Conservation (phyloP, 2,329 filamentous ascomycete species). For the Paramyrothecium sp. region DNA sequence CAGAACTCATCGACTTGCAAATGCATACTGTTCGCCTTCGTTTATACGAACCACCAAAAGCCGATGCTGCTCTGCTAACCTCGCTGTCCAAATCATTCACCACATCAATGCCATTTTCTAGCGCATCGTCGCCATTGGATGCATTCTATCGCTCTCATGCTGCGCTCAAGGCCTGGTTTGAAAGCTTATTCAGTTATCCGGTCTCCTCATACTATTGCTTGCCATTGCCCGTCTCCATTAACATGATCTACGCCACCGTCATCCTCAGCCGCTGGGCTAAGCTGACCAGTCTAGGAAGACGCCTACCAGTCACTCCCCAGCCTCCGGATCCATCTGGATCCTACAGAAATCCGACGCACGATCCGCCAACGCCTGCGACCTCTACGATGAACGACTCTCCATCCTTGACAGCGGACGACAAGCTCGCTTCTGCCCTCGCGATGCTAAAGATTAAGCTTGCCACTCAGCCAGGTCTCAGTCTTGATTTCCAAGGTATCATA, state of each 20-base stretch:
- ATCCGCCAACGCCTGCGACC: neutral
- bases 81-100: conserved; percentile 43
- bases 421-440: neutral
- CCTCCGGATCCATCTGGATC: neutral
- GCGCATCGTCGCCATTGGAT: conserved; percentile 43
- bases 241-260: conserved; percentile 47
- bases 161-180: conserved; percentile 48
- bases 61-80: conserved; percentile 37
- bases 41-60: conserved; percentile 45
- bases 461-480: neutral
- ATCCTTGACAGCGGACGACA: neutral
- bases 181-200: conserved; percentile 44
- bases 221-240: conserved; percentile 41
- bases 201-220: conserved; percentile 40
- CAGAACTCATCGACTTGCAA: conserved; percentile 35
- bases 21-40: conserved; percentile 39
- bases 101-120: conserved; percentile 20
- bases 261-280: conserved; percentile 52
- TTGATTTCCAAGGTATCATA: neutral
- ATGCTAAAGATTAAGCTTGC: neutral
- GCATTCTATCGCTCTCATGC: conserved; percentile 47
- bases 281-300: conserved; percentile 27
- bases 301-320: neutral
- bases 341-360: neutral
- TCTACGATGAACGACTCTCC: neutral